These are phyloP conservation scores for Annulohypoxylon moriforme DNA, from an alignment of 495 filamentous ascomycete genomes.

Conservation along the genomic window DNA sequence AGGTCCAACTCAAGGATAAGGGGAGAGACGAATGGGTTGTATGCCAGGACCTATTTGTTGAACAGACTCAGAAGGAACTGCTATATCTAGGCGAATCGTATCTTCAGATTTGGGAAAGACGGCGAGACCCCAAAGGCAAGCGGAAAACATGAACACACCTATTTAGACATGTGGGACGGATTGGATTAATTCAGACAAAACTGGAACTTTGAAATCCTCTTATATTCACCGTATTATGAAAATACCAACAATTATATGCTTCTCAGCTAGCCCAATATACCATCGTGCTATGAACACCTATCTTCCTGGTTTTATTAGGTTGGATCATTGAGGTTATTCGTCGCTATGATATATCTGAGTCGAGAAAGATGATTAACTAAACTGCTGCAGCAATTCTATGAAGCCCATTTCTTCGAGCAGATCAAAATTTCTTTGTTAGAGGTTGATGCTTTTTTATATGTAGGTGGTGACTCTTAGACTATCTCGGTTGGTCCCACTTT, in stretches of 20 bases:
- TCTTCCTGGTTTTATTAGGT: background rate
- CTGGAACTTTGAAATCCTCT: background rate
- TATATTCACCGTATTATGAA: background rate
- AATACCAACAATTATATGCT: background rate
- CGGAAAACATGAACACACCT: conserved; percentile 35
- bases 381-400: background rate
- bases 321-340: background rate
- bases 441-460: conserved; percentile 12
- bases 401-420: background rate
- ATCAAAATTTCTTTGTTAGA: background rate
- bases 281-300: background rate
- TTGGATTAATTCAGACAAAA: background rate
- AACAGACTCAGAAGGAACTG: conserved; percentile 84
- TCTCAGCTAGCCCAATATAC: background rate
- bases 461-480: conserved; percentile 21
- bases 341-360: background rate
- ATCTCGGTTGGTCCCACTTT: conserved; percentile 16
- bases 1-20: conserved; percentile 71
- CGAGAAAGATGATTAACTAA: background rate
- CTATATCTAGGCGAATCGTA: conserved; percentile 93
- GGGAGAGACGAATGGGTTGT: conserved; percentile 86
- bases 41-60: conserved; percentile 93
- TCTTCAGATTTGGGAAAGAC: conserved; percentile 95
- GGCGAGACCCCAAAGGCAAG: conserved; percentile 55
- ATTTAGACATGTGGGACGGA: background rate